Evolutionary conservation across 2,329 filamentous ascomycete genomes (phyloP).

Genomic region (Neocucurbitaria cava): DNA sequence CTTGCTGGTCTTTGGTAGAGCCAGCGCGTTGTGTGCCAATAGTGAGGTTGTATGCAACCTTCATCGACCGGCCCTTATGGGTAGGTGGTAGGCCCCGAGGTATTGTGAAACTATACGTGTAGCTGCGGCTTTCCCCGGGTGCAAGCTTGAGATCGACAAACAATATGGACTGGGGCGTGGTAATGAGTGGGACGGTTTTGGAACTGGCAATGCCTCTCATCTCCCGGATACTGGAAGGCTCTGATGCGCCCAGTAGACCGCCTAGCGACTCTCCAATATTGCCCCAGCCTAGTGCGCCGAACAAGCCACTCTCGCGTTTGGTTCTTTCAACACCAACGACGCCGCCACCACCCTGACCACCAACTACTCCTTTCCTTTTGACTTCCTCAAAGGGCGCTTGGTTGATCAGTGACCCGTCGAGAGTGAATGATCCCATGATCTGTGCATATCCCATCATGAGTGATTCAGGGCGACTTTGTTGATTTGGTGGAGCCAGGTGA

Average conservation of each 20-base stretch:
- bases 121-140: slow-evolving; percentile 87
- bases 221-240: slow-evolving; percentile 92
- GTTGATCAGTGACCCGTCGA: slow-evolving; percentile 91
- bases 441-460: slow-evolving; percentile 99
- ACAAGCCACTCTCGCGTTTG: slow-evolving; percentile 78
- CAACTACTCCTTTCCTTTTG: slow-evolving; percentile 90
- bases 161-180: slow-evolving; percentile 91
- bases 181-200: slow-evolving; percentile 88
- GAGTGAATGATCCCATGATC: slow-evolving; percentile 86
- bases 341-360: slow-evolving; percentile 80
- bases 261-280: slow-evolving; percentile 86
- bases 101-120: slow-evolving; percentile 84
- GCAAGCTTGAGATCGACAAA: slow-evolving; percentile 91
- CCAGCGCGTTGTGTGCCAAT: slow-evolving; percentile 90
- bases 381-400: slow-evolving; percentile 92
- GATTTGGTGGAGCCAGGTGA: slow-evolving; percentile 41
- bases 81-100: slow-evolving; percentile 90
- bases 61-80: slow-evolving; percentile 90
- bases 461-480: slow-evolving; percentile 68
- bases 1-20: slow-evolving; percentile 74
- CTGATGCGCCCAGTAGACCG: slow-evolving; percentile 82
- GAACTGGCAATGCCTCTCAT: slow-evolving; percentile 89
- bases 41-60: slow-evolving; percentile 88
- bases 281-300: slow-evolving; percentile 86
- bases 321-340: slow-evolving; percentile 80